Evolutionary conservation across 2,329 filamentous ascomycete genomes (phyloP).

Genomic region (Fusarium buxicola): DNA sequence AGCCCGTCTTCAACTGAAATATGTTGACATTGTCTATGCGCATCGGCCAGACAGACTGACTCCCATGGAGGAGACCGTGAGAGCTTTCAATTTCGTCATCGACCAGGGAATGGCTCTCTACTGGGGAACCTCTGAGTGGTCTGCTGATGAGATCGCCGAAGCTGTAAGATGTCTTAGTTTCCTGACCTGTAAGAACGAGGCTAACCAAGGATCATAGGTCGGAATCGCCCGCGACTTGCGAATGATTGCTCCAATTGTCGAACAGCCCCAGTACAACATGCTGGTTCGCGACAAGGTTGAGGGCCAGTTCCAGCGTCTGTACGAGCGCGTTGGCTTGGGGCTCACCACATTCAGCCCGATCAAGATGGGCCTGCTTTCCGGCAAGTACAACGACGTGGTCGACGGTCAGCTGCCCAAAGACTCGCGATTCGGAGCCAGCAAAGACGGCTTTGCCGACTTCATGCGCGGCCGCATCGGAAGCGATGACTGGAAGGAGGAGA

Average conservation of each 20-base stretch:
- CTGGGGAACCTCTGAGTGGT: conserved; percentile 74
- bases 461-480: conserved; percentile 58
- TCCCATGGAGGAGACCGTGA: conserved; percentile 77
- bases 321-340: conserved; percentile 68
- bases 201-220: conserved; percentile 50
- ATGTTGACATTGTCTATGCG: conserved; percentile 77
- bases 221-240: conserved; percentile 68
- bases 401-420: conserved; percentile 63
- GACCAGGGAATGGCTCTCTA: conserved; percentile 75
- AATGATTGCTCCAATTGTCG: conserved; percentile 72
- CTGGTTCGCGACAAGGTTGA: conserved; percentile 71
- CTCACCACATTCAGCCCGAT: conserved; percentile 73
- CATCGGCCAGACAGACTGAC: conserved; percentile 76
- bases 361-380: conserved; percentile 68
- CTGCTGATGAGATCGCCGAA: conserved; percentile 73
- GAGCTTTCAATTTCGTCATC: conserved; percentile 78
- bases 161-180: conserved; percentile 52
- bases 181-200: rapidly evolving
- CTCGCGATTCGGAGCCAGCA: conserved; percentile 68
- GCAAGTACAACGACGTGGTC: conserved; percentile 72
- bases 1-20: conserved; percentile 65
- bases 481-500: conserved; percentile 65
- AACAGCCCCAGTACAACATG: conserved; percentile 77
- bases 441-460: conserved; percentile 67
- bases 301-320: conserved; percentile 70